phyloP scores from a whole-genome alignment of 2,329 filamentous ascomycete genomes.

The Penicillium sp. region DNA sequence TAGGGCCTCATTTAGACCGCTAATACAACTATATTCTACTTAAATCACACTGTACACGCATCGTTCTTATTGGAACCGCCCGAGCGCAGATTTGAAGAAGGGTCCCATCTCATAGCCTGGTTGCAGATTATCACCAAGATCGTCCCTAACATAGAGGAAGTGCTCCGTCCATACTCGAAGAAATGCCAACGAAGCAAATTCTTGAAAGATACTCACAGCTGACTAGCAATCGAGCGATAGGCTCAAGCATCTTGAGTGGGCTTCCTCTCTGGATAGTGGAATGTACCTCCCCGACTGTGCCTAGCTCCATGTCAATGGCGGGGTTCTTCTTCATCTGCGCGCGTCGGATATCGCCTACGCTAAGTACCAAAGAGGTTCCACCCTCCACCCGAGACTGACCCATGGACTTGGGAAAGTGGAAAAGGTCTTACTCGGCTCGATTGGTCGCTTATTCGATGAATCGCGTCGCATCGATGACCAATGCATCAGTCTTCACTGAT shows the following conservation, averaged over 20 bases:
- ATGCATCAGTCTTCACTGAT: constrained; percentile 1
- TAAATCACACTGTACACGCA: too few relatives aligned
- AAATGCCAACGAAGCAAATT: too few relatives aligned
- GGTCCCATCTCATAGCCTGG: neutral
- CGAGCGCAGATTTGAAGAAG: too few relatives aligned
- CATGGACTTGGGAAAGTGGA: neutral
- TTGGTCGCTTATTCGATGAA: neutral
- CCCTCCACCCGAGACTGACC: neutral
- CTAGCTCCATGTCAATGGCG: neutral
- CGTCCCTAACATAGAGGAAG: too few relatives aligned
- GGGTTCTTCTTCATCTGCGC: neutral
- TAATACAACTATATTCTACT: too few relatives aligned
- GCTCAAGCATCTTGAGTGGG: too few relatives aligned
- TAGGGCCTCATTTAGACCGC: too few relatives aligned
- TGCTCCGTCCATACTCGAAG: too few relatives aligned
- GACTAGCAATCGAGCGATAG: too few relatives aligned
- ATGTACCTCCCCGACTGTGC: neutral
- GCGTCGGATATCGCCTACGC: constrained; percentile 22
- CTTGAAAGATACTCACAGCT: too few relatives aligned
- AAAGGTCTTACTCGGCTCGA: constrained; percentile 3
- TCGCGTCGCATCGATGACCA: constrained; percentile 7
- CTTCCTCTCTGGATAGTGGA: neutral
- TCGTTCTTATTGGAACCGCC: too few relatives aligned
- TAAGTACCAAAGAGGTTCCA: neutral
- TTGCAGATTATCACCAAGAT: neutral